Percentiles rank a stretch among this genome's conserved stretches.
These are phyloP conservation scores for Kurtzmaniella quercitrusa DNA, from an alignment of 1,139 yeast genomes.

Conservation along the genomic window DNA sequence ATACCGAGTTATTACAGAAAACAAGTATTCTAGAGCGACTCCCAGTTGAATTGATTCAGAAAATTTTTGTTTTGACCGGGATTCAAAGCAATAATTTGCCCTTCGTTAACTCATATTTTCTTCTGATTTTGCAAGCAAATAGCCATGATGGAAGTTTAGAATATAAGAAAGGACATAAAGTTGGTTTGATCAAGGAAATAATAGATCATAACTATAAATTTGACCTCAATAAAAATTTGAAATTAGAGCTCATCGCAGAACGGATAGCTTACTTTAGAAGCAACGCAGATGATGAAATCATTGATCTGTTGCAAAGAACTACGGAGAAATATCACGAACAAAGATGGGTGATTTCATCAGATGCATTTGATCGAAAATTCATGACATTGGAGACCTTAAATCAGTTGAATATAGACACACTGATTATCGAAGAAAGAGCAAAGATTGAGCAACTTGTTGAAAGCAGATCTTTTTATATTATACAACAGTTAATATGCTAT, in stretches of 20 bases:
- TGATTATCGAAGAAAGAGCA: conserved; percentile 7
- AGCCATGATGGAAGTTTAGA: conserved; percentile 6
- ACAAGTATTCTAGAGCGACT: conserved; percentile 15
- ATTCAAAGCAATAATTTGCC: conserved; percentile 22
- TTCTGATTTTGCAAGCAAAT: conserved; percentile 17
- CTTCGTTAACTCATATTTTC: conserved; percentile 21
- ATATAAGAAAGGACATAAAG: too few relatives aligned
- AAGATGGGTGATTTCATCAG: conserved; percentile 11
- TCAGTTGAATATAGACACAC: conserved; percentile 7
- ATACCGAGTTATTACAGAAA: not conserved
- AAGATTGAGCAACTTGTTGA: conserved; percentile 11
- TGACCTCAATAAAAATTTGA: conserved; percentile 19
- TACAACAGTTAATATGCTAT: conserved; percentile 8
- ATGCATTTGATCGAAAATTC: conserved; percentile 15
- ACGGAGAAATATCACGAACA: conserved; percentile 3
- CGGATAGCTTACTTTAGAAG: conserved; percentile 6
- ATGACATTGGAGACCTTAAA: conserved; percentile 9
- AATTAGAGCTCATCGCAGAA: not conserved
- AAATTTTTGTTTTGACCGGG: conserved; percentile 29
- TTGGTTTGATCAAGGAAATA: conserved; percentile 14
- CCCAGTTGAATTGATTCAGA: conserved; percentile 30
- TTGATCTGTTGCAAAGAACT: not conserved
- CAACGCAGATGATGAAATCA: conserved; percentile 8
- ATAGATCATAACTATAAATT: conserved; percentile 15
- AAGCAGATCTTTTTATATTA: conserved; percentile 12